Base-by-base conservation (phyloP, 129 eudicot species). In the Flaveria bidentis region DNA sequence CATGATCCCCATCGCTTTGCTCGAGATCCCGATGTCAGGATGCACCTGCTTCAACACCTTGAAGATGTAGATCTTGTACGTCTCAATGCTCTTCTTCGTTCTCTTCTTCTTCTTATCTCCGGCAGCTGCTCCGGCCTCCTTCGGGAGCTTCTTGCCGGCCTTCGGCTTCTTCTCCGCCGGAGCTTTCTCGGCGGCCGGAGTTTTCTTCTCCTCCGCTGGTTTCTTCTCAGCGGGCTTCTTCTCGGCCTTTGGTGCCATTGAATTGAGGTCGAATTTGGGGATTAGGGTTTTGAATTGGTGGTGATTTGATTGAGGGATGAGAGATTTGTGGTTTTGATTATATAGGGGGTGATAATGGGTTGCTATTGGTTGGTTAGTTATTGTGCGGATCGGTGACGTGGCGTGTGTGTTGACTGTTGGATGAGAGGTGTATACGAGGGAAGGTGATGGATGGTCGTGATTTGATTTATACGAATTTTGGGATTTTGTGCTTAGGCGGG, bases 221-320 rank as follows among this genome's bases (percentile, higher is more conserved):
- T 86, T 86, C 78, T 86, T 83, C 79, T 86, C 90, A n/a, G 87
- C 90, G 52, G 88, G 88, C 77, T 84, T 87, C 82, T 87, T 87
- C 83, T 87, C 91, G 9, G 84, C 88, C 71, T 87, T 87, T 13
- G 91, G 91, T 39, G 91, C 88, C 91, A 87, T 87, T 66, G 75
- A 42, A 30, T 64, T 72, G 3, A 14, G 9, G 8, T 58, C 17
- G 45, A 22, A 78, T 55, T 69, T 42, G 45, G 6, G 79, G 23
- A 49, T 66, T 25, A 17, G 67, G 39, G 51, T 50, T 72, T 5
- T 49, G 61, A 46, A 42, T 56, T 47, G 61, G 70, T 60, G n/a
- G 18, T 63, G 13, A 1, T 23, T 52, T 17, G 10, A n/a, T 25
- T 5, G 30, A 12, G 56, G 63, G 46, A 11, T 25, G 2, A 23